A percentile compares a stretch with the other conserved stretches of the same genome.
Evolutionary conservation across 805 yeast genomes (phyloP).

Genomic region (Komagataella kurtzmanii): DNA sequence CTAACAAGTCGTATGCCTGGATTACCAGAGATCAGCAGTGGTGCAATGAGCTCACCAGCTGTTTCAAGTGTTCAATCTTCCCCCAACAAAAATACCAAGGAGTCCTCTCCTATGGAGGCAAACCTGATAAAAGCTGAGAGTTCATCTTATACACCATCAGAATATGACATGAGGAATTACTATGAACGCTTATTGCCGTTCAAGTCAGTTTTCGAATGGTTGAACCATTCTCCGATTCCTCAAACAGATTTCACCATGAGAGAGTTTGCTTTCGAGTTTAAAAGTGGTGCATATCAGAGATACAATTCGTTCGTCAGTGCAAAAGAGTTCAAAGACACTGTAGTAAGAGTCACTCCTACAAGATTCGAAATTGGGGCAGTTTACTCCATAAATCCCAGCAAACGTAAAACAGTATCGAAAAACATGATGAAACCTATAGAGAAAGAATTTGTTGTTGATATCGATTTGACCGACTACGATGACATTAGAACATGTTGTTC

Average conservation of each 20-base stretch:
- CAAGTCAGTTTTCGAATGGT: slow-evolving; percentile 72
- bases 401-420: slow-evolving; percentile 65
- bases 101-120: neutral
- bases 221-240: slow-evolving; percentile 73
- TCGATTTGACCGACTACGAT: slow-evolving; percentile 96
- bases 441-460: slow-evolving; percentile 90
- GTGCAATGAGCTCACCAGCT: neutral
- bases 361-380: slow-evolving; percentile 95
- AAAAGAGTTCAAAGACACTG: slow-evolving; percentile 70
- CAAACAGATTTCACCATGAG: slow-evolving; percentile 71
- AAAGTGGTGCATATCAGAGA: slow-evolving; percentile 82
- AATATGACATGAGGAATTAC: slow-evolving; percentile 58
- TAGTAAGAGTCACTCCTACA: slow-evolving; percentile 62
- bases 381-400: slow-evolving; percentile 77
- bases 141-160: slow-evolving; percentile 19
- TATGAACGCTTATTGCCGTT: slow-evolving; percentile 67
- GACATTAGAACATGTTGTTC: slow-evolving; percentile 86
- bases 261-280: slow-evolving; percentile 86
- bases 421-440: slow-evolving; percentile 65
- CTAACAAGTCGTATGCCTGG: neutral
- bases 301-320: slow-evolving; percentile 60
- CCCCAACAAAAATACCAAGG: neutral
- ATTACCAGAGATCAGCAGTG: neutral
- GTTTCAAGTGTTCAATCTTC: neutral
- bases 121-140: neutral